Base-by-base conservation (phyloP, 208 protist species). In the Leptomonas seymouri region DNA sequence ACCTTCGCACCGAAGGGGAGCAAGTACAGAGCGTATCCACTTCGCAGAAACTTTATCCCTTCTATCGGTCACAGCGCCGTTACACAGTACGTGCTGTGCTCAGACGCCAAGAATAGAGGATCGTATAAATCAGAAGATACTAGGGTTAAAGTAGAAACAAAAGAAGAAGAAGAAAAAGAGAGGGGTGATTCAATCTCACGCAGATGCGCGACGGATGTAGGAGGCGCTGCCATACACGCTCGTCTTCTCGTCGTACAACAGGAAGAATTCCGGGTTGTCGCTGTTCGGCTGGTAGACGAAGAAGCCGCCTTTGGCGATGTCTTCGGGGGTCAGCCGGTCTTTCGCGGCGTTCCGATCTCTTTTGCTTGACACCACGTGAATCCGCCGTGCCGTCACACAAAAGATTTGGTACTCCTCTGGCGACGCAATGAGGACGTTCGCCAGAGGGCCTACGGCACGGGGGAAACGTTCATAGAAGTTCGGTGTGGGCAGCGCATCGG, bases 391-490 rank as follows among this genome's bases (percentile, higher is more conserved):
- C 3, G 18, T 59, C n/a, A 41, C 12, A 14, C n/a, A 21, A 20
- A 59, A 36, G 0, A 34, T 9, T 20, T 7, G 4, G 20, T 28
- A 34, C 41, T 62, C 41, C n/a, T 30, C 41, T 3, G n/a, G 57
- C 8, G 41, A 46, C 3, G 57, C 36, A 25, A 62, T 27, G 25
- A 62, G 20, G 15, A 62, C 57, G 57, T 62, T 62, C 16, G 57
- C 57, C 57, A 62, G 57, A 8, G 57, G 57, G 23, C 57, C 57
- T 2, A 62, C 57, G 2, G 57, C 57, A 20, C 41, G 39, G 20
- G 57, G 57, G 28, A 62, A 62, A 21, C 57, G 57, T 21, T 62
- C 15, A 25, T 62, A 62, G 30, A 50, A 62, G 41, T 46, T 30
- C 0, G 9, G 31, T 0, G 41, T 62, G 21, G 57, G 57, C 34